Base-by-base conservation (phyloP, 345 rosid species). In the Chamaenerion angustifolium region DNA sequence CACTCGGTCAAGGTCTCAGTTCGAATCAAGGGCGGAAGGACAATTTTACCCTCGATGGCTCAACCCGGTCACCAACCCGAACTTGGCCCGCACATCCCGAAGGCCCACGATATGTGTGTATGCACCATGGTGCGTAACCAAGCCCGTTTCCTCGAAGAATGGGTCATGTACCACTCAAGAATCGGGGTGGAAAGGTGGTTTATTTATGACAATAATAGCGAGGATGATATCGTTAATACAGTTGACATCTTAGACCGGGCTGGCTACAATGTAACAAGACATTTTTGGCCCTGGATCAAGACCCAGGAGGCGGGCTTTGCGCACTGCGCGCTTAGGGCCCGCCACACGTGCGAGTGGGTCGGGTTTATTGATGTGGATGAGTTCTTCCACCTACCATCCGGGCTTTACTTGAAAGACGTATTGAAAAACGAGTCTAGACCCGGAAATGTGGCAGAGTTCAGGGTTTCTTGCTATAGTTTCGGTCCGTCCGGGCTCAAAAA, bases 261-360 rank as follows among this genome's bases (percentile, higher is more conserved):
- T 0, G 64, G 64, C 14, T 73, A 65, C 57, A 80, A 76, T 52
- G 62, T 84, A 45, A 59, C 86, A 0, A 52, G 82, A 41, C 88
- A 82, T 53, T 23, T 72, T 0, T 82, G 97, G 97, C 95, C 95
- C 7, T 88, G 97, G 97, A 62, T 78, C 18, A 88, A 84, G 74
- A 70, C 88, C 21, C 97, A 84, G 21, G 95, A 88, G 54, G 88
- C 81, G 0, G 92, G 95, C 19, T 80, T 88, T 16, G 82, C 97
- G 25, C 83, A 84, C 37, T 88, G 97, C 7, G 89, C 92, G 1
- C 42, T 88, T 1, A 69, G 81, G 43, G 86, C 87, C 0, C 65
- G 84, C 2, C 64, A 46, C 12, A 46, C 44, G 0, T 88, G 95
- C 49, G 75, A 82, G 23, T 82, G 97, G 97, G 67, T 88, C 8